These are phyloP conservation scores for Pichia sp. DNA, from an alignment of 1,139 yeast genomes.

Conservation along the genomic window DNA sequence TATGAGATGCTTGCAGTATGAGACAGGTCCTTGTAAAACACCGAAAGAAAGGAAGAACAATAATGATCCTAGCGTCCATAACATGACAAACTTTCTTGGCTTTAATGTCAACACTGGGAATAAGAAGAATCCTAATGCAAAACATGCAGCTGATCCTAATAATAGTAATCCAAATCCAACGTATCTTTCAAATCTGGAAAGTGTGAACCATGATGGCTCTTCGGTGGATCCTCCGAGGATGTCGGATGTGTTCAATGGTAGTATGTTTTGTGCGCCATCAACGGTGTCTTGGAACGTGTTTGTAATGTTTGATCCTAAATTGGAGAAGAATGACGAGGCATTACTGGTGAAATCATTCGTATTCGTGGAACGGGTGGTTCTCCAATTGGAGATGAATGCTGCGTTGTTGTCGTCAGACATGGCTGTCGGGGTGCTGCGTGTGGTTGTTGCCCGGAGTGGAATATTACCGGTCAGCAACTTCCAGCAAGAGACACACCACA, in stretches of 20 bases:
- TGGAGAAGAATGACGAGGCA: slow-evolving; percentile 27
- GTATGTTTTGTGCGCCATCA: slow-evolving; percentile 46
- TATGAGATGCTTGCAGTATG: slow-evolving; percentile 69
- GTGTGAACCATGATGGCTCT: slow-evolving; percentile 60
- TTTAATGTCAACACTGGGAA: slow-evolving; percentile 88
- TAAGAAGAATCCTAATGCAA: slow-evolving; percentile 74
- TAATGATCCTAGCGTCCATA: slow-evolving; percentile 92
- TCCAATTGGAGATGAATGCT: slow-evolving; percentile 28
- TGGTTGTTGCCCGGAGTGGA: too few species aligned
- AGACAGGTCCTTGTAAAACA: slow-evolving; percentile 85
- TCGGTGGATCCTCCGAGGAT: slow-evolving; percentile 38
- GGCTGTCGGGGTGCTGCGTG: too few species aligned
- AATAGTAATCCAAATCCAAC: slow-evolving; percentile 77
- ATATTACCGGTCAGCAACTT: too few species aligned
- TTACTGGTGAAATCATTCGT: slow-evolving; percentile 17
- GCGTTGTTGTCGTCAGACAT: slow-evolving; percentile 21
- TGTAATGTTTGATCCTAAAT: slow-evolving; percentile 21
- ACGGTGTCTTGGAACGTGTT: slow-evolving; percentile 29
- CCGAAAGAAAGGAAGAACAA: slow-evolving; percentile 90
- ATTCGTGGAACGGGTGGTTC: slow-evolving; percentile 20
- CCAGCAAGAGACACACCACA: too few species aligned
- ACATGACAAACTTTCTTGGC: slow-evolving; percentile 85
- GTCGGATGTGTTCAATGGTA: slow-evolving; percentile 54
- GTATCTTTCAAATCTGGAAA: slow-evolving; percentile 78
- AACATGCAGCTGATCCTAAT: slow-evolving; percentile 74